Evolutionary conservation across 805 yeast species (phyloP).

Genomic region (Metschnikowia reukaufii): DNA sequence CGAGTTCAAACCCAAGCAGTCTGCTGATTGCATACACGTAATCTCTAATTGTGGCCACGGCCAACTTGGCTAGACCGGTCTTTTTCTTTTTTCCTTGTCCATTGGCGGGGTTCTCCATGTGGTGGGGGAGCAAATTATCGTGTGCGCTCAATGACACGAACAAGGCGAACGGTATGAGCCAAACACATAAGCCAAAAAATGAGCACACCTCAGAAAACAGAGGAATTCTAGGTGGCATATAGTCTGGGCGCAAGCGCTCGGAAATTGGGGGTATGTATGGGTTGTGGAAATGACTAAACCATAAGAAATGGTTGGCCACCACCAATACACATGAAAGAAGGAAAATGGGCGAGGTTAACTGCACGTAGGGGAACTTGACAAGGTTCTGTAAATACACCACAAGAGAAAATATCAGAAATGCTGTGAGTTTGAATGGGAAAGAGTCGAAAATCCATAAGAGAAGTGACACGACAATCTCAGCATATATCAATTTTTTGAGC

Average conservation of each 20-base stretch:
- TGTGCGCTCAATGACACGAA: constrained; percentile 91
- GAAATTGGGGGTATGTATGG: constrained; percentile 71
- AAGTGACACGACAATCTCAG: constrained; percentile 53
- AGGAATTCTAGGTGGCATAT: constrained; percentile 67
- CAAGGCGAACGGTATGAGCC: constrained; percentile 92
- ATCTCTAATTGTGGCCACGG: constrained; percentile 54
- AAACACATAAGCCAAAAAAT: constrained; percentile 87
- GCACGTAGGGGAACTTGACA: constrained; percentile 79
- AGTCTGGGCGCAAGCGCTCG: constrained; percentile 56
- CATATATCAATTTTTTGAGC: constrained; percentile 60
- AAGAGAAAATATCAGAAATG: constrained; percentile 71
- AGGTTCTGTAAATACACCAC: constrained; percentile 75
- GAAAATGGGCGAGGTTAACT: constrained; percentile 69
- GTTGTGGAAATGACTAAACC: constrained; percentile 84
- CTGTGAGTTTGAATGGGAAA: constrained; percentile 68
- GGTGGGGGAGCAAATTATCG: constrained; percentile 78
- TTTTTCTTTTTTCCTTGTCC: constrained; percentile 33
- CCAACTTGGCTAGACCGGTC: constrained; percentile 64
- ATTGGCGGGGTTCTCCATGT: constrained; percentile 27
- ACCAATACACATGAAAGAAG: constrained; percentile 71
- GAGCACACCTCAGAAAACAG: constrained; percentile 90
- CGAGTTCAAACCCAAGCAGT: constrained; percentile 64
- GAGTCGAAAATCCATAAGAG: constrained; percentile 71
- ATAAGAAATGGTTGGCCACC: constrained; percentile 74
- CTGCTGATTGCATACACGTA: constrained; percentile 46